Conservation (phyloP, 2,329 filamentous ascomycete species). For the Dothideomycetes sp. region DNA sequence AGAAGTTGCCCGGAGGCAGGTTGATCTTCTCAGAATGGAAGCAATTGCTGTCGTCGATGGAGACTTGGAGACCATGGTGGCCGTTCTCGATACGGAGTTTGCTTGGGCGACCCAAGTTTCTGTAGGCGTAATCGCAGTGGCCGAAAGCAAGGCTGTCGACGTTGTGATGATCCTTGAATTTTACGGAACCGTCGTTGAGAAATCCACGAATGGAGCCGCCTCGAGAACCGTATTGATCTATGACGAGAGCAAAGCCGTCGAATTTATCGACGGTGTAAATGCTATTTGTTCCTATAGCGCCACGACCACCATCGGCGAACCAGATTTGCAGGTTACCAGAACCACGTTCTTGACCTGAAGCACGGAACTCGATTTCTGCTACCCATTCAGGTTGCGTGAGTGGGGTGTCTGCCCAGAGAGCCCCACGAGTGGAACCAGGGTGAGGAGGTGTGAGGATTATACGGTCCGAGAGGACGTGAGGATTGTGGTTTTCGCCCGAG, state of each 20-base stretch:
- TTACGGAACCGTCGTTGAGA: conserved; percentile 78
- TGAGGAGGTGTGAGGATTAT: conserved; percentile 82
- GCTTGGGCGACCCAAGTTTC: conserved; percentile 79
- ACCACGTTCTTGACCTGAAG: conserved; percentile 72
- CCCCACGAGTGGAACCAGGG: conserved; percentile 75
- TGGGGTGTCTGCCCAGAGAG: conserved; percentile 64
- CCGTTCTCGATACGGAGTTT: conserved; percentile 67
- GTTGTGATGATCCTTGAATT: conserved; percentile 66
- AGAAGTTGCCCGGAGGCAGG: conserved; percentile 69
- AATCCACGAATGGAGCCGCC: conserved; percentile 83
- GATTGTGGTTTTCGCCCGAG: conserved; percentile 45
- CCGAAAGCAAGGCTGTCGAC: conserved; percentile 86
- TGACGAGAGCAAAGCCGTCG: conserved; percentile 78
- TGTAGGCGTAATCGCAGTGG: conserved; percentile 82
- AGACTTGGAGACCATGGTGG: conserved; percentile 59
- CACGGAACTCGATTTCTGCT: conserved; percentile 78
- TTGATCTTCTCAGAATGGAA: conserved; percentile 72
- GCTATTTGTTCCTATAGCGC: conserved; percentile 59
- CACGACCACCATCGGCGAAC: conserved; percentile 61
- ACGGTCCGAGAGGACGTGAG: conserved; percentile 71
- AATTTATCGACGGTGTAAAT: conserved; percentile 79
- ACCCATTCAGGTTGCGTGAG: conserved; percentile 61
- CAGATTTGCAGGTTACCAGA: conserved; percentile 90
- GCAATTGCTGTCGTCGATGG: conserved; percentile 70
- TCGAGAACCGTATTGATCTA: conserved; percentile 72